phyloP scores from a whole-genome alignment of 169 alveolate species.

The Cryptosporidium meleagridis region DNA sequence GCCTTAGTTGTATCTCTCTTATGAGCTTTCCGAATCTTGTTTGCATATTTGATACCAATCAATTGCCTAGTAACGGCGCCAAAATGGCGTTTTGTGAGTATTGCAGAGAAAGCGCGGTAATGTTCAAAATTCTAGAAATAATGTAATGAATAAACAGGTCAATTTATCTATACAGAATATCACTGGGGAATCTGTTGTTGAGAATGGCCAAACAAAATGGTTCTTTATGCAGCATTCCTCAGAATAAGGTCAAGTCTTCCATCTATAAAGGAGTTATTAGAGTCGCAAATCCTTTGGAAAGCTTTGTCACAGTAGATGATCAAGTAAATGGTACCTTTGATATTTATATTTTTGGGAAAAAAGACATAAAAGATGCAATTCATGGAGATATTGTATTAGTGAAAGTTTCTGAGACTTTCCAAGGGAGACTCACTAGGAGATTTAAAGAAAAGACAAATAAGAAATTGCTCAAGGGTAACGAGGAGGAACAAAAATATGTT shows the following conservation, averaged over 20 bases:
- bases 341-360: slow-evolving; percentile 2
- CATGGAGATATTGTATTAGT: slow-evolving; percentile 22
- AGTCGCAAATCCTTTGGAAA: slow-evolving; percentile 9
- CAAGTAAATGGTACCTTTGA: neutral
- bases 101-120: neutral
- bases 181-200: neutral
- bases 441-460: neutral
- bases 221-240: neutral
- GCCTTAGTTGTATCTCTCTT: neutral
- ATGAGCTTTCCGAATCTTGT: neutral
- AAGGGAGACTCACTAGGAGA: neutral
- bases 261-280: slow-evolving; percentile 8
- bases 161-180: too few species aligned
- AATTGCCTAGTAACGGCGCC: neutral
- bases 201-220: neutral
- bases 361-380: neutral
- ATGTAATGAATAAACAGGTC: neutral
- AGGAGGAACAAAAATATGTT: neutral
- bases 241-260: neutral
- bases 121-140: neutral
- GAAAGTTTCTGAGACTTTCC: neutral
- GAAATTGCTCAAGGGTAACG: too few species aligned
- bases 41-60: neutral
- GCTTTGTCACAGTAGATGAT: slow-evolving; percentile 1
- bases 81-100: neutral